A percentile compares a stretch with the other conserved stretches of the same genome.
phyloP scores from a whole-genome alignment of 108 stramenopile species.

The Fistulifera pelliculosa region DNA sequence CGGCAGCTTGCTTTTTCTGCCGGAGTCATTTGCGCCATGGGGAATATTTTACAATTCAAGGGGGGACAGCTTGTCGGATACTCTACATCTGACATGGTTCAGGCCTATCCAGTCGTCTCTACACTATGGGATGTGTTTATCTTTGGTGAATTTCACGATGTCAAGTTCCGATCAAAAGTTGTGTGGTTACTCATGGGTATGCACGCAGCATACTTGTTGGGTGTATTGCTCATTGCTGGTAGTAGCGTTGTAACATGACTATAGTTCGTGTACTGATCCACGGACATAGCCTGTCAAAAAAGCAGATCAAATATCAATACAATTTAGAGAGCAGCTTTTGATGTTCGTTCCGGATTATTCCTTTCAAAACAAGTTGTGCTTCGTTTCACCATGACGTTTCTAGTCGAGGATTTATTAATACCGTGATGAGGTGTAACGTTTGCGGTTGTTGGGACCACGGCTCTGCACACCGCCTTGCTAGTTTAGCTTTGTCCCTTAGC shows the following conservation, averaged over 20 bases:
- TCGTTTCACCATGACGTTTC: too few species aligned
- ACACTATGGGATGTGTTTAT: conserved; percentile 35
- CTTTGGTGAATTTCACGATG: conserved; percentile 28
- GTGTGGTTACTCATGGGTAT: conserved; percentile 9
- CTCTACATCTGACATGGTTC: conserved; percentile 39
- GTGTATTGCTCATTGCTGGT: conserved; percentile 9
- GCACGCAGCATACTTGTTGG: conserved; percentile 12
- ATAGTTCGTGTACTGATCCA: not conserved
- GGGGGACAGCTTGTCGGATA: conserved; percentile 34
- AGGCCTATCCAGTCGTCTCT: conserved; percentile 39
- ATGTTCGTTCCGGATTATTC: too few species aligned
- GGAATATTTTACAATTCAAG: conserved; percentile 38
- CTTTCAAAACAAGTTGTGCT: too few species aligned
- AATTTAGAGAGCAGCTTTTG: too few species aligned
- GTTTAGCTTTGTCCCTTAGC: too few species aligned
- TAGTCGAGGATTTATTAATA: too few species aligned
- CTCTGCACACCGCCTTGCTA: too few species aligned
- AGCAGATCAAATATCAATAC: too few species aligned
- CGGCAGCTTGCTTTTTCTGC: conserved; percentile 18
- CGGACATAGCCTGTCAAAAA: not conserved
- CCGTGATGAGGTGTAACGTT: too few species aligned
- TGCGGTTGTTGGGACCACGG: too few species aligned
- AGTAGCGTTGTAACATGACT: conserved; percentile 9
- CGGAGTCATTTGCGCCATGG: conserved; percentile 31
- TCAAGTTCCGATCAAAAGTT: not conserved